Evolutionary conservation across 495 filamentous ascomycete species (phyloP).

Genomic region (Hypoxylon trugodes): DNA sequence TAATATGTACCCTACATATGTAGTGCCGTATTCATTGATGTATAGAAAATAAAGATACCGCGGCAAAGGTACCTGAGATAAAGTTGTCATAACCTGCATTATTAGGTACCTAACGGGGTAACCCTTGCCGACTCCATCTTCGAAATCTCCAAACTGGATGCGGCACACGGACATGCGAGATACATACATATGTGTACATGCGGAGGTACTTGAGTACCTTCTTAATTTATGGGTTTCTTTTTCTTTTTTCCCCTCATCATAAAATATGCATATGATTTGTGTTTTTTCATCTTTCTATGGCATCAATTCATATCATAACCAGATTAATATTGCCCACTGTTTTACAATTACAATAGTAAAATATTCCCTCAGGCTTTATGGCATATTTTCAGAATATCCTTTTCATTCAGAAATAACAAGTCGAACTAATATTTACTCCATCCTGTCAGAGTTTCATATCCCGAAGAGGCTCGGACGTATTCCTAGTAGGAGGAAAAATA

Average conservation of each 20-base stretch:
- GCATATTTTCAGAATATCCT: too few species aligned
- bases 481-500: conserved; percentile 5
- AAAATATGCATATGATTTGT: neutral
- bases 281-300: neutral
- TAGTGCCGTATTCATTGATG: conserved; percentile 8
- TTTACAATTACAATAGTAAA: too few species aligned
- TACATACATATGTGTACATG: conserved; percentile 5
- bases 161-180: conserved; percentile 19
- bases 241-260: too few species aligned
- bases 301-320: neutral
- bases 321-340: neutral
- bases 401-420: too few species aligned
- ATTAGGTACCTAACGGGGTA: neutral
- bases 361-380: too few species aligned
- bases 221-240: too few species aligned
- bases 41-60: neutral
- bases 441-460: too few species aligned
- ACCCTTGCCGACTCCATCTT: conserved; percentile 21
- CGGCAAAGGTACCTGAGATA: neutral
- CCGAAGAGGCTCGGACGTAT: neutral
- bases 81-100: neutral
- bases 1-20: too few species aligned
- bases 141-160: neutral
- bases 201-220: neutral
- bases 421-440: too few species aligned